phyloP scores from a whole-genome alignment of 2,329 filamentous ascomycete genomes.

The Neoarthrinium moseri region DNA sequence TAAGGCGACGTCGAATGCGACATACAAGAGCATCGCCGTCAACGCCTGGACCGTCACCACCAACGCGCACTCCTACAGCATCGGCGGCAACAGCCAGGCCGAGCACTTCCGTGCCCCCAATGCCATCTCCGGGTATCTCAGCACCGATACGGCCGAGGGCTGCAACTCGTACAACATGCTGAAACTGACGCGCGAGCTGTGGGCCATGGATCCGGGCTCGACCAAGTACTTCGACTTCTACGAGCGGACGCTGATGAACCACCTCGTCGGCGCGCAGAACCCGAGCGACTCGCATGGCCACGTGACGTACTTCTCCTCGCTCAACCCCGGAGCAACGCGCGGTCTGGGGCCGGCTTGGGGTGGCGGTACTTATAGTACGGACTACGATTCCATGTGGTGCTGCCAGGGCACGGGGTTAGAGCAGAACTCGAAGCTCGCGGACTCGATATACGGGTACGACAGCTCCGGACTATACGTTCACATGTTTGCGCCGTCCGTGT shows the following conservation, averaged over 20 bases:
- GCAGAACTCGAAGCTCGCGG: constrained; percentile 50
- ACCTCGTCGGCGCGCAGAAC: constrained; percentile 48
- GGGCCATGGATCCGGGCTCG: constrained; percentile 39
- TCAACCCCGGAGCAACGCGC: constrained; percentile 44
- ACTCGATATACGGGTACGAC: constrained; percentile 50
- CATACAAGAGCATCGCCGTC: constrained; percentile 45
- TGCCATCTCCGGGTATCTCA: constrained; percentile 42
- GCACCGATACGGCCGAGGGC: constrained; percentile 46
- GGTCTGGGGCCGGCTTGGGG: constrained; percentile 53
- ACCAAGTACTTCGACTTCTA: constrained; percentile 52
- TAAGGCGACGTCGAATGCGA: constrained; percentile 41
- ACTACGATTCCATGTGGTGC: constrained; percentile 53
- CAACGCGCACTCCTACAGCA: constrained; percentile 47
- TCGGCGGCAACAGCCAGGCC: constrained; percentile 52
- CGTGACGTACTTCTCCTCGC: constrained; percentile 51
- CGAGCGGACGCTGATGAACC: constrained; percentile 48
- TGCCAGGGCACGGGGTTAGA: constrained; percentile 51
- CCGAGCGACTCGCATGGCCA: constrained; percentile 43
- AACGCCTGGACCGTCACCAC: constrained; percentile 50
- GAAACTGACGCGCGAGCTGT: constrained; percentile 52
- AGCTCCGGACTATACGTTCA: constrained; percentile 44
- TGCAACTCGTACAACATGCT: constrained; percentile 60
- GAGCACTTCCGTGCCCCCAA: constrained; percentile 50
- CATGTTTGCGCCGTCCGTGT: constrained; percentile 43
- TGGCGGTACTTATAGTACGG: constrained; percentile 53